phyloP scores from a whole-genome alignment of 257 asterid genomes.

The Penstemon newberryi region DNA sequence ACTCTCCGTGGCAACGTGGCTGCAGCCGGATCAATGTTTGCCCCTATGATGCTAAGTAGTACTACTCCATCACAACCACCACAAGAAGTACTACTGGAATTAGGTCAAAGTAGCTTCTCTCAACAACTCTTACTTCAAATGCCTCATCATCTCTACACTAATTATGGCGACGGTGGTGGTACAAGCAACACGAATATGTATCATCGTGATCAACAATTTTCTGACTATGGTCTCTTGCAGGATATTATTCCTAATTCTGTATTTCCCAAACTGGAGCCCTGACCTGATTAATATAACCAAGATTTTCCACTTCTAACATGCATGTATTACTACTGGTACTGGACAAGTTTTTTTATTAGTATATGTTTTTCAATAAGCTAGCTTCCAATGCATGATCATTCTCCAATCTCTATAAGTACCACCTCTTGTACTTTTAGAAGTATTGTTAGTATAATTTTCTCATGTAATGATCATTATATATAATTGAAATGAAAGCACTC shows the following conservation, averaged over 20 bases:
- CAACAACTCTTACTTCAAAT: slow-evolving; percentile 34
- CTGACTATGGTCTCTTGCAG: slow-evolving; percentile 41
- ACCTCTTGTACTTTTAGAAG: no score
- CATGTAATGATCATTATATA: no score
- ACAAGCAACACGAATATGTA: not conserved
- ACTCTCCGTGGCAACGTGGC: slow-evolving; percentile 52
- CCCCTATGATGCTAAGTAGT: slow-evolving; percentile 25
- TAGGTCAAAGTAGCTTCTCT: slow-evolving; percentile 18
- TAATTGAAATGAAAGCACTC: no score
- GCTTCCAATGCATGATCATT: no score
- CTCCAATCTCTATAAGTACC: no score
- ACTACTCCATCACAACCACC: not conserved
- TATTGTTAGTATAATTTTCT: no score
- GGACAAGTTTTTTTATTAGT: slow-evolving; percentile 25
- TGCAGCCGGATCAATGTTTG: slow-evolving; percentile 27
- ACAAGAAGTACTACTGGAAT: slow-evolving; percentile 20
- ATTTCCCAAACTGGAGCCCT: slow-evolving; percentile 24
- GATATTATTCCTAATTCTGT: slow-evolving; percentile 38
- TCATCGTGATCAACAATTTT: slow-evolving; percentile 30
- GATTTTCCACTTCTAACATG: slow-evolving; percentile 19
- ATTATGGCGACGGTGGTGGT: slow-evolving; percentile 26
- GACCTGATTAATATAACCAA: slow-evolving; percentile 26
- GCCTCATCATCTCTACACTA: slow-evolving; percentile 29
- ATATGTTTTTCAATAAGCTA: not conserved
- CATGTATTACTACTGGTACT: no score